Conservation (phyloP, 1,284 basidiomycete genomes). For the Hemileia vastatrix region DNA sequence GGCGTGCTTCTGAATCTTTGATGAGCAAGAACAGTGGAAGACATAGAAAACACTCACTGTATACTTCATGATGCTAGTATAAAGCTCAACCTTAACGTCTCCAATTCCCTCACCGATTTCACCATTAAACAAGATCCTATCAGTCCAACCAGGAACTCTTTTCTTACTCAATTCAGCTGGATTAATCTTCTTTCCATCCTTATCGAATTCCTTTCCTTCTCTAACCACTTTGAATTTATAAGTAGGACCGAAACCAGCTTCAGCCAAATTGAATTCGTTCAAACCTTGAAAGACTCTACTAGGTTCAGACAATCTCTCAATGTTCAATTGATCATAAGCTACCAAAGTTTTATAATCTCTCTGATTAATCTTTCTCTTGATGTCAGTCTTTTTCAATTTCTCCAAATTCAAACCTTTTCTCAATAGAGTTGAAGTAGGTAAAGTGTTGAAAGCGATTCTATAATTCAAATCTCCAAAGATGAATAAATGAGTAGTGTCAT, state of each 20-base stretch:
- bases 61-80: conserved; percentile 39
- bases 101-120: conserved; percentile 51
- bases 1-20: conserved; percentile 8
- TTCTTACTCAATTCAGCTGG: not conserved
- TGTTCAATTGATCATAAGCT: conserved; percentile 32
- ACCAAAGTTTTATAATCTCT: conserved; percentile 32
- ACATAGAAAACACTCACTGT: conserved; percentile 20
- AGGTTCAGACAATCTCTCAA: conserved; percentile 54
- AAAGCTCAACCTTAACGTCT: conserved; percentile 28
- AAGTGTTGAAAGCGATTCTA: conserved; percentile 35
- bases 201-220: conserved; percentile 49
- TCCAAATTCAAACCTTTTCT: conserved; percentile 23
- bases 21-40: not conserved
- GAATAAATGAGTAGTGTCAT: conserved; percentile 43
- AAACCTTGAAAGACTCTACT: conserved; percentile 72
- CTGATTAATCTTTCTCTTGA: conserved; percentile 20
- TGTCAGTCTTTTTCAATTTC: conserved; percentile 26
- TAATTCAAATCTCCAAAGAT: conserved; percentile 45
- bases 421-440: conserved; percentile 10
- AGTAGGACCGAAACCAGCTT: conserved; percentile 50
- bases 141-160: conserved; percentile 73
- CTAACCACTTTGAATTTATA: conserved; percentile 77
- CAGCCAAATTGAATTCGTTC: conserved; percentile 59
- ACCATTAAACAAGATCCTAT: conserved; percentile 79
- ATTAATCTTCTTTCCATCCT: conserved; percentile 16